These are phyloP conservation scores for Fagus crenata DNA, from an alignment of 306 rosid species.

Conservation along the genomic window DNA sequence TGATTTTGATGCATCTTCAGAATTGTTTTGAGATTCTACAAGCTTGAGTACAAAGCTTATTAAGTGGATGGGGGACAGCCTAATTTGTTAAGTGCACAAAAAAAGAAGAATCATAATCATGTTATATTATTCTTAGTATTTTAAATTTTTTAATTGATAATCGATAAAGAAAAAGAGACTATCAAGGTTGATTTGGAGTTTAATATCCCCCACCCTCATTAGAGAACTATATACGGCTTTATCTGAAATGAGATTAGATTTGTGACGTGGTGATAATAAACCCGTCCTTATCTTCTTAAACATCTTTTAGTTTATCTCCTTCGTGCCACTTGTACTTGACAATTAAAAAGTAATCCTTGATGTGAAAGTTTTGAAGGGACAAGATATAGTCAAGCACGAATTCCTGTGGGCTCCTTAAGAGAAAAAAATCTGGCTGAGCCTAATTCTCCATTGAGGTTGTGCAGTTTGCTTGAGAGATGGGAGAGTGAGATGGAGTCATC, in stretches of 20 bases:
- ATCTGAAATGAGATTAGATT: constrained; percentile 41
- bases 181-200: no score
- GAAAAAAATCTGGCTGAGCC: neutral
- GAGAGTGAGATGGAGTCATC: neutral
- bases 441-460: neutral
- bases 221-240: constrained; percentile 33
- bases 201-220: neutral
- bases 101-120: no score
- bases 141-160: no score
- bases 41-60: no score
- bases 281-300: constrained; percentile 51
- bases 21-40: no score
- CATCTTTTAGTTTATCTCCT: constrained; percentile 38
- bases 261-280: constrained; percentile 48
- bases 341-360: constrained; percentile 17
- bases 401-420: neutral
- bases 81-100: no score
- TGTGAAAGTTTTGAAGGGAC: constrained; percentile 25
- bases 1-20: neutral
- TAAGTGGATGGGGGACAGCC: no score
- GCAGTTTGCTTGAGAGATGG: neutral
- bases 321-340: constrained; percentile 46
- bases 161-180: neutral
- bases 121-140: no score
- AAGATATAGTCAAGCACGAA: constrained; percentile 27